A percentile compares a stretch with the other conserved stretches of the same genome.
phyloP scores from a whole-genome alignment of 106 monocot species.

The Dendrobium officinale region DNA sequence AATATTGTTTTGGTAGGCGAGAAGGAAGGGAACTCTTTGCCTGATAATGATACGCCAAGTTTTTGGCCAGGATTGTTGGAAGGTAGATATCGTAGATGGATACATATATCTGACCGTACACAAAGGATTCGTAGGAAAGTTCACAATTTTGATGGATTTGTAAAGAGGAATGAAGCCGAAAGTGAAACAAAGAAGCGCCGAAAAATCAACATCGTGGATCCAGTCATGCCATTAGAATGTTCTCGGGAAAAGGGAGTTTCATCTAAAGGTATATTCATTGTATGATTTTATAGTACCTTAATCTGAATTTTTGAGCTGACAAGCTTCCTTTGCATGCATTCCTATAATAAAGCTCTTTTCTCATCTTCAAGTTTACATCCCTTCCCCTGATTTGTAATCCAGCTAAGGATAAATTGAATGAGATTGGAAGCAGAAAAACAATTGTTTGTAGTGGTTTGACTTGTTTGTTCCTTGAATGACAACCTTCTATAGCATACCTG shows the following conservation, averaged over 20 bases:
- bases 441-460: not conserved
- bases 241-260: not conserved
- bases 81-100: conserved; percentile 53
- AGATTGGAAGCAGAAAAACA: not conserved
- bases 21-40: conserved; percentile 27
- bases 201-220: conserved; percentile 28
- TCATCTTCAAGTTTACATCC: not conserved
- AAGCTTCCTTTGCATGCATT: not conserved
- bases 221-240: conserved; percentile 7
- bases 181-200: conserved; percentile 45
- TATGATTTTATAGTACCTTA: not conserved
- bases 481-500: not conserved
- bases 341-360: not conserved
- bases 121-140: conserved; percentile 50
- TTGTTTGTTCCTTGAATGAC: not conserved
- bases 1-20: conserved; percentile 53
- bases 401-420: not conserved
- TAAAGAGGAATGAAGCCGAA: conserved; percentile 17
- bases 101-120: conserved; percentile 31
- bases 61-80: conserved; percentile 71
- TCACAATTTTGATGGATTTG: conserved; percentile 15
- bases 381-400: not conserved
- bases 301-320: not conserved
- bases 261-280: conserved; percentile 1
- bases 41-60: conserved; percentile 38